A percentile compares a stretch with the other conserved stretches of the same genome.
phyloP scores from a whole-genome alignment of 2,329 filamentous ascomycete species.

The Fusarium chaquense region DNA sequence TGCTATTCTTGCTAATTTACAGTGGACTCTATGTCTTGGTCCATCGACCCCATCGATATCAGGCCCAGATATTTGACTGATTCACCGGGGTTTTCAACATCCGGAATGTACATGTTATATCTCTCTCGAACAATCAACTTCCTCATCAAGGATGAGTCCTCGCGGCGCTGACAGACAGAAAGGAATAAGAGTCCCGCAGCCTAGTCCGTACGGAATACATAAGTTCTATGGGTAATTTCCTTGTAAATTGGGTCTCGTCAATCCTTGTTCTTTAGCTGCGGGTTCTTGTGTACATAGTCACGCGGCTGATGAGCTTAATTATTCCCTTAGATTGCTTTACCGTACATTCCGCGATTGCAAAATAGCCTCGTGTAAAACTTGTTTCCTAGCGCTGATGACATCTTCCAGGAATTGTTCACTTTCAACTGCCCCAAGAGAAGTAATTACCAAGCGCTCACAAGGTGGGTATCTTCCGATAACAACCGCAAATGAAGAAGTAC shows the following conservation, averaged over 20 bases:
- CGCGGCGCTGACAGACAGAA: constrained; percentile 8
- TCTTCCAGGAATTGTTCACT: not conserved
- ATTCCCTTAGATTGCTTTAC: constrained; percentile 19
- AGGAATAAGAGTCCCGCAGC: constrained; percentile 1
- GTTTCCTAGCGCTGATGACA: not conserved
- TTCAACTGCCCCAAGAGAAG: not conserved
- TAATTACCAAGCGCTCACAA: not conserved
- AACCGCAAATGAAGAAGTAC: not conserved
- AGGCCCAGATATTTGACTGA: constrained; percentile 3
- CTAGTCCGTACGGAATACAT: not conserved
- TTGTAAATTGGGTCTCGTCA: constrained; percentile 34
- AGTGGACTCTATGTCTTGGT: constrained; percentile 20
- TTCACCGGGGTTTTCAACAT: constrained; percentile 1
- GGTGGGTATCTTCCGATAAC: not conserved
- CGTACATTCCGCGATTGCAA: constrained; percentile 23
- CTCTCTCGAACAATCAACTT: not conserved
- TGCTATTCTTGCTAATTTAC: constrained; percentile 18
- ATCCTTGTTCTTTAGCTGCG: constrained; percentile 17
- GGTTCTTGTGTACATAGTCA: constrained; percentile 25
- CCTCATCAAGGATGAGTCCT: not conserved
- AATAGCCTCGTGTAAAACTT: constrained; percentile 2
- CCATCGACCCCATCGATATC: constrained; percentile 16
- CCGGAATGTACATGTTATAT: not conserved
- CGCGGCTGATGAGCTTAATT: constrained; percentile 40
- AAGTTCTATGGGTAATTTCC: constrained; percentile 32